Evolutionary conservation across 192 early-diverging fungal genomes (phyloP).

Genomic region (Podila horticola): DNA sequence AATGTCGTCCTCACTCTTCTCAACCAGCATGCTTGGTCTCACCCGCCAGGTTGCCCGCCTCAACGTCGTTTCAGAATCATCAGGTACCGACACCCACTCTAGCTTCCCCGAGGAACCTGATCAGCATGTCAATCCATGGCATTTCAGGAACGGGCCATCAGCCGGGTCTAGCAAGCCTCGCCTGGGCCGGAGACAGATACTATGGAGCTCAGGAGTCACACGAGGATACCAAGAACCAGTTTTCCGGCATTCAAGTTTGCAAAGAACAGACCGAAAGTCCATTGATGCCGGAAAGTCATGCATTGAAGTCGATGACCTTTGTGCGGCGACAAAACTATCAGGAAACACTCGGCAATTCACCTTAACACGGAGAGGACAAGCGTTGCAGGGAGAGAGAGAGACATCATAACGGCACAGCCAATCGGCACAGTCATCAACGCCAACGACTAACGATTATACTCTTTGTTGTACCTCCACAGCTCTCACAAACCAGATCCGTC

Average conservation of each 20-base stretch:
- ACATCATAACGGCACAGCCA: not conserved
- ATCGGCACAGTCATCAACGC: too few relatives aligned
- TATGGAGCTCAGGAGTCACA: too few relatives aligned
- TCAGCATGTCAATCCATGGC: not conserved
- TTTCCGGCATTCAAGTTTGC: too few relatives aligned
- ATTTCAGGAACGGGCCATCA: not conserved
- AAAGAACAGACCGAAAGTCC: too few relatives aligned
- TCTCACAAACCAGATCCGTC: conserved; percentile 69
- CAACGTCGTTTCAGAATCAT: not conserved
- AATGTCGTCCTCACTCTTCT: conserved; percentile 2
- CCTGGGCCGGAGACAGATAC: too few relatives aligned
- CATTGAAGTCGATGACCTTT: too few relatives aligned
- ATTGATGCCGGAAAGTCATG: too few relatives aligned
- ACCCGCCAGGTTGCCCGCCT: not conserved
- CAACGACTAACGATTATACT: not conserved
- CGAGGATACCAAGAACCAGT: too few relatives aligned
- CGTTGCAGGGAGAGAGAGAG: not conserved
- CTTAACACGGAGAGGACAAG: too few relatives aligned
- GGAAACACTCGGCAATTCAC: too few relatives aligned
- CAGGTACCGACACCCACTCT: not conserved
- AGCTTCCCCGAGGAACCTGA: not conserved
- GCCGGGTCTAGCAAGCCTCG: too few relatives aligned
- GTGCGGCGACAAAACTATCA: too few relatives aligned
- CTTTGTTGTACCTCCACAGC: conserved; percentile 3
- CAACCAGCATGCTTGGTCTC: not conserved